These are phyloP conservation scores for Candida boleticola DNA, from an alignment of 805 yeast species.

Conservation along the genomic window DNA sequence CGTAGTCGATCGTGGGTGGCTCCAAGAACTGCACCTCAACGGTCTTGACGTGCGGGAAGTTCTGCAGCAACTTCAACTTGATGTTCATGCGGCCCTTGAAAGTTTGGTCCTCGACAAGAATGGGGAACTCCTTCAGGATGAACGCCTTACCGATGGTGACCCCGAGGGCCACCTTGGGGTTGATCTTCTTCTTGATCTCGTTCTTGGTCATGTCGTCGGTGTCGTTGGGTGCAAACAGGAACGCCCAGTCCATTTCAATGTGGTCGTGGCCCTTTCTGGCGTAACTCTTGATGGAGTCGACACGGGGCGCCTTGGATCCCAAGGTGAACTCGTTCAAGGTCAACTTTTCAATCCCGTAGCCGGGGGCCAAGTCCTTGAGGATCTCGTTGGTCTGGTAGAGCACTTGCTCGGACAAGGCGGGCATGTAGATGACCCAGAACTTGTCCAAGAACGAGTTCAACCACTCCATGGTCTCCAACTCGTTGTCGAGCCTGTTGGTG, in stretches of 20 bases:
- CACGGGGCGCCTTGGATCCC: conserved; percentile 78
- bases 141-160: conserved; percentile 80
- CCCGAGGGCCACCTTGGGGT: conserved; percentile 80
- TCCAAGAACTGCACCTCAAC: conserved; percentile 73
- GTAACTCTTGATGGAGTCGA: conserved; percentile 69
- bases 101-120: conserved; percentile 78
- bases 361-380: conserved; percentile 72
- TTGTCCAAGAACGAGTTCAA: conserved; percentile 71
- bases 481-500: conserved; percentile 60
- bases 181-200: conserved; percentile 66
- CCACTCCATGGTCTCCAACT: conserved; percentile 78
- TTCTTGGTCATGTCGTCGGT: conserved; percentile 80
- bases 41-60: conserved; percentile 75
- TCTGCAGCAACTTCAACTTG: conserved; percentile 56
- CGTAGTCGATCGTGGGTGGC: conserved; percentile 76
- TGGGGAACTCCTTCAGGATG: conserved; percentile 72
- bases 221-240: conserved; percentile 78
- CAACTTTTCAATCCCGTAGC: conserved; percentile 75
- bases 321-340: conserved; percentile 74
- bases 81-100: conserved; percentile 67
- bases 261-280: conserved; percentile 65
- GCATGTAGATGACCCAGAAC: conserved; percentile 89
- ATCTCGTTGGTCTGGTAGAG: conserved; percentile 65
- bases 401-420: conserved; percentile 75
- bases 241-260: conserved; percentile 83